Conservation (phyloP, 306 rosid genomes). For the Vigna unguiculata region DNA sequence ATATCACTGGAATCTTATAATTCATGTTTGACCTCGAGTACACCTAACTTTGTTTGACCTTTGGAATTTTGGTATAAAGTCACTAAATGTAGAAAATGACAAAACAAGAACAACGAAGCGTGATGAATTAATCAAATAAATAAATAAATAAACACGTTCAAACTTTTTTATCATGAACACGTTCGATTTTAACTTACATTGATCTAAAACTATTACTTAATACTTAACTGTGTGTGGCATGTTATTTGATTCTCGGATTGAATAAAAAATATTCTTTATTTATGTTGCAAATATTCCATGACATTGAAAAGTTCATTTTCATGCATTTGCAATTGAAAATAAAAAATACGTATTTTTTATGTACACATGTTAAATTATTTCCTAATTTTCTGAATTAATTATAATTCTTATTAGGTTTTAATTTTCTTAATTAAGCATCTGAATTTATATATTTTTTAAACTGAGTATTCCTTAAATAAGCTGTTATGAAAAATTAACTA, state of each 20-base stretch:
- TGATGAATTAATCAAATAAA: neutral
- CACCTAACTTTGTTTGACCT: neutral
- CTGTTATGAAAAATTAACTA: too few relatives aligned
- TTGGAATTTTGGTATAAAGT: neutral
- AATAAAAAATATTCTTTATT: neutral
- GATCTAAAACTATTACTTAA: neutral
- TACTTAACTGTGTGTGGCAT: neutral
- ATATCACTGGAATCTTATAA: neutral
- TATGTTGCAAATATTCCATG: neutral
- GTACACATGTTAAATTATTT: neutral
- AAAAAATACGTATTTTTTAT: neutral
- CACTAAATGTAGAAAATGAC: neutral
- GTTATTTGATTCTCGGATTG: constrained; percentile 18
- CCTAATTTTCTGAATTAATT: too few relatives aligned
- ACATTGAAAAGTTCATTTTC: neutral
- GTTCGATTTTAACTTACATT: too few relatives aligned
- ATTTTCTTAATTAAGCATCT: too few relatives aligned
- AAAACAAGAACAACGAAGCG: neutral
- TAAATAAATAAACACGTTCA: constrained; percentile 7
- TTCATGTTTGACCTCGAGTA: neutral
- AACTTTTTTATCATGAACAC: neutral
- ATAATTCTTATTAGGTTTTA: too few relatives aligned
- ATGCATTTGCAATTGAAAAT: neutral
- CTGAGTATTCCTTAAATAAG: too few relatives aligned
- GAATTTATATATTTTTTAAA: too few relatives aligned